Conservation (phyloP, 164 flowering plant species). For the Sextonia rubra region DNA sequence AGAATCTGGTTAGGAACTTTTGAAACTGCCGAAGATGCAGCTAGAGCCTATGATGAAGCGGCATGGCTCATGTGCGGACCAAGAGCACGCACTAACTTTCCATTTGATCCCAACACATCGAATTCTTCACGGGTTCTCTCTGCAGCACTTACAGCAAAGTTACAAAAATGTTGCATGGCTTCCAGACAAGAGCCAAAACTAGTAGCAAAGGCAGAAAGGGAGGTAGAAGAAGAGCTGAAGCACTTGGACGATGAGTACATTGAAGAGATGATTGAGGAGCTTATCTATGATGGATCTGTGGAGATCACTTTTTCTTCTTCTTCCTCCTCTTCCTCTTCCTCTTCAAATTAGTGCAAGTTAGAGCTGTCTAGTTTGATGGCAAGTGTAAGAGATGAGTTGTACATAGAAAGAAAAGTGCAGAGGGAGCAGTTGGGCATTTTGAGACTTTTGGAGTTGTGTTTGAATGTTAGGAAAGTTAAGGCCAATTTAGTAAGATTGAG, state of each 20-base stretch:
- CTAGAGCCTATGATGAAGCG: slow-evolving; percentile 21
- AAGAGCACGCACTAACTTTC: slow-evolving; percentile 17
- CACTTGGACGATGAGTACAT: slow-evolving; percentile 11
- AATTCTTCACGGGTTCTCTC: slow-evolving; percentile 7
- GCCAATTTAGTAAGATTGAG: not conserved
- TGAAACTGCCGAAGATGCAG: slow-evolving; percentile 23
- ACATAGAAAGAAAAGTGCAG: not conserved
- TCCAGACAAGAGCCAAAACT: not conserved
- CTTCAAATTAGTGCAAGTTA: not conserved
- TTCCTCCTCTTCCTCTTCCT: slow-evolving; percentile 1
- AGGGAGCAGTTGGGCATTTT: not conserved
- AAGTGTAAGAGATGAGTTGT: not conserved
- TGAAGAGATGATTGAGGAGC: slow-evolving; percentile 23
- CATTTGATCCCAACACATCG: slow-evolving; percentile 11
- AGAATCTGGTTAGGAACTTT: slow-evolving; percentile 23
- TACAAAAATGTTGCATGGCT: slow-evolving; percentile 10
- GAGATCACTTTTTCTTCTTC: slow-evolving; percentile 11
- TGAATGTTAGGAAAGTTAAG: not conserved
- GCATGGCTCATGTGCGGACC: slow-evolving; percentile 20
- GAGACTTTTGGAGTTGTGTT: not conserved
- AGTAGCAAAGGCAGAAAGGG: not conserved
- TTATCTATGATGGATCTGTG: slow-evolving; percentile 15
- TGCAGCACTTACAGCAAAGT: slow-evolving; percentile 12
- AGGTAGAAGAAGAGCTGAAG: slow-evolving; percentile 6
- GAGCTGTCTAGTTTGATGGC: not conserved